Evolutionary conservation across 495 filamentous ascomycete genomes (phyloP).

Genomic region (Aspergillus campestris): DNA sequence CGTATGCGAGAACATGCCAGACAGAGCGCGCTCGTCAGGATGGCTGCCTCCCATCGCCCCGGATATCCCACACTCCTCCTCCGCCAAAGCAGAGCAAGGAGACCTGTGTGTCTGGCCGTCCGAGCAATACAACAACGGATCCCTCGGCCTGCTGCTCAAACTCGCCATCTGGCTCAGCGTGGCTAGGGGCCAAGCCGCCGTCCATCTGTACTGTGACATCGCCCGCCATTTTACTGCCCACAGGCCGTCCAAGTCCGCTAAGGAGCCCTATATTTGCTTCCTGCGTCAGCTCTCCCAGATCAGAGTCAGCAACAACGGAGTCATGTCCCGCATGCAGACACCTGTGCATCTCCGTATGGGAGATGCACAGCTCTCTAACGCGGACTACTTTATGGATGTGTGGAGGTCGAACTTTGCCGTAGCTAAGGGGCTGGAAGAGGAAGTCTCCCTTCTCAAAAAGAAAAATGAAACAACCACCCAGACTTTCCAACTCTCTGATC

Average conservation of each 20-base stretch:
- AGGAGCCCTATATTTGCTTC: constrained; percentile 4
- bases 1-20: constrained; percentile 4
- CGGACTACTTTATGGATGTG: constrained; percentile 15
- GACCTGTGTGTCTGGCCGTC: constrained; percentile 11
- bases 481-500: not conserved
- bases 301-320: constrained; percentile 4
- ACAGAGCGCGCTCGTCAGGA: constrained; percentile 9
- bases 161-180: constrained; percentile 18
- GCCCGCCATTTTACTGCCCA: constrained; percentile 10
- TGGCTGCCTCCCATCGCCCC: constrained; percentile 12
- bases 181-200: constrained; percentile 18
- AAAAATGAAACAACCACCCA: not conserved
- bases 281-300: constrained; percentile 11
- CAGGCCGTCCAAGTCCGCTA: not conserved
- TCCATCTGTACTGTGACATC: constrained; percentile 22
- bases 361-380: not conserved
- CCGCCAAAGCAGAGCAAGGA: not conserved
- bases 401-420: constrained; percentile 8
- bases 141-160: constrained; percentile 13
- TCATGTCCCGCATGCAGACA: not conserved
- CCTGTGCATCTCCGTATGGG: constrained; percentile 4
- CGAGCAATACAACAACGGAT: not conserved
- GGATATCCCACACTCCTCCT: constrained; percentile 5
- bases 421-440: constrained; percentile 2
- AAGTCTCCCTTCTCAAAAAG: constrained; percentile 1